Evolutionary conservation across 2,329 filamentous ascomycete species (phyloP).

Genomic region (Fusarium burgessii): DNA sequence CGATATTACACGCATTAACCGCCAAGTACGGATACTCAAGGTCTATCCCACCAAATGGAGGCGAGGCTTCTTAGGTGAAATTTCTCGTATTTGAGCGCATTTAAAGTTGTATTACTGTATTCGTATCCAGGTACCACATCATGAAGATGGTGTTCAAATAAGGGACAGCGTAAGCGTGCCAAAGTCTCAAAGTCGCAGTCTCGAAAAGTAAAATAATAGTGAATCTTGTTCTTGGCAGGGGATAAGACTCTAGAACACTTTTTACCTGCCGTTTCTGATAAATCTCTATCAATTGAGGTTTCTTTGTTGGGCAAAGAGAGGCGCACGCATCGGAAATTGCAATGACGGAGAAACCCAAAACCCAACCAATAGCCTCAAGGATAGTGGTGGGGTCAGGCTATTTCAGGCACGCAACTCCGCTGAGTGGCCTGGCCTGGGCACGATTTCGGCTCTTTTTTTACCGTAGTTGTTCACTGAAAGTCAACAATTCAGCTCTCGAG

Average conservation of each 20-base stretch:
- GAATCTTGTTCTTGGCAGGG: constrained; percentile 22
- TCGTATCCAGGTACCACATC: not conserved
- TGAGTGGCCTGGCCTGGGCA: constrained; percentile 15
- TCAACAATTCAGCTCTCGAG: constrained; percentile 1
- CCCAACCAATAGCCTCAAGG: constrained; percentile 22
- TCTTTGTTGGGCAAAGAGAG: constrained; percentile 3
- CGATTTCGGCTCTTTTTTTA: constrained; percentile 5
- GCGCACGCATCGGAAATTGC: constrained; percentile 41
- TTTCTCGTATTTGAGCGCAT: constrained; percentile 21
- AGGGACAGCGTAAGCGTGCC: not conserved
- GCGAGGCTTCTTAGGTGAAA: not conserved
- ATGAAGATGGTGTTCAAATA: not conserved
- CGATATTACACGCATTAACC: constrained; percentile 12
- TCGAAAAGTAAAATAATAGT: not conserved
- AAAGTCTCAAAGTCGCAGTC: not conserved
- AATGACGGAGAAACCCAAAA: constrained; percentile 32
- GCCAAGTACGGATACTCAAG: constrained; percentile 5
- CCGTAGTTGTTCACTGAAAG: constrained; percentile 5
- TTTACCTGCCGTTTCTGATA: constrained; percentile 26
- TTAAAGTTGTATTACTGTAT: constrained; percentile 19
- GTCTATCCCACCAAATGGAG: not conserved
- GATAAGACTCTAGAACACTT: not conserved
- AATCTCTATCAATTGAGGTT: constrained; percentile 4
- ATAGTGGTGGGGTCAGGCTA: not conserved
- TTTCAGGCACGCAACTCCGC: constrained; percentile 37